Percentiles rank a stretch among this genome's conserved stretches.
phyloP scores from a whole-genome alignment of 2,329 filamentous ascomycete genomes.

The Hansfordia pulvinata region DNA sequence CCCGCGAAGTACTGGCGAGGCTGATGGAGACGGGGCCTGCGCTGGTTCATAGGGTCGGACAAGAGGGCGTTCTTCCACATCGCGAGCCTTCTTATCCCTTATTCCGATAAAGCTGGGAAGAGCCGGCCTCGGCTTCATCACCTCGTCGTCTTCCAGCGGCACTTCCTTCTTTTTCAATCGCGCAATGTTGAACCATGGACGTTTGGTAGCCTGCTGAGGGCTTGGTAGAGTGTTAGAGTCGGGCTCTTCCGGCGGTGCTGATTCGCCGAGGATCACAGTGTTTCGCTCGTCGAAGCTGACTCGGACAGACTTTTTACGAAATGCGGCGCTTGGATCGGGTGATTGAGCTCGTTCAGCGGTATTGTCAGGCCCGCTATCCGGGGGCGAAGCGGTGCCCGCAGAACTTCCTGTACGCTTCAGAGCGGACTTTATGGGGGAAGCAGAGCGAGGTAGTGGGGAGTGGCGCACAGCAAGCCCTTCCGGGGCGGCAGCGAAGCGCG shows the following conservation, averaged over 20 bases:
- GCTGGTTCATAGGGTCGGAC: slow-evolving; percentile 35
- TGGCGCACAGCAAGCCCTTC: slow-evolving; percentile 47
- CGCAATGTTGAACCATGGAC: slow-evolving; percentile 38
- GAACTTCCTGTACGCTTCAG: slow-evolving; percentile 51
- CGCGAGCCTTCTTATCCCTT: slow-evolving; percentile 43
- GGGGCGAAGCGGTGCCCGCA: slow-evolving; percentile 31
- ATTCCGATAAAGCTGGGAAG: slow-evolving; percentile 66
- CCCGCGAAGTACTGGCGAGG: slow-evolving; percentile 13
- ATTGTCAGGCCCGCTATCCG: slow-evolving; percentile 31
- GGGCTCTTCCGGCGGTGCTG: slow-evolving; percentile 20
- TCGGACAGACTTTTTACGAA: slow-evolving; percentile 50
- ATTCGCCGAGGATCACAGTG: slow-evolving; percentile 38
- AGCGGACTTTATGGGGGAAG: slow-evolving; percentile 67
- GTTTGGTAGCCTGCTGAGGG: slow-evolving; percentile 23
- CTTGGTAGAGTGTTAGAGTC: slow-evolving; percentile 25
- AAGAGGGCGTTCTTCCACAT: slow-evolving; percentile 40
- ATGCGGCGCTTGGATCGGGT: slow-evolving; percentile 17
- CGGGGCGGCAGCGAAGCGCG: slow-evolving; percentile 47
- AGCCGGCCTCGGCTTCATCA: slow-evolving; percentile 62
- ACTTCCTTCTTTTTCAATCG: slow-evolving; percentile 36
- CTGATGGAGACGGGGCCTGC: slow-evolving; percentile 12
- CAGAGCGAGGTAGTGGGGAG: slow-evolving; percentile 54
- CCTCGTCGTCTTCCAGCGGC: slow-evolving; percentile 44
- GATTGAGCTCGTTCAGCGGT: slow-evolving; percentile 18
- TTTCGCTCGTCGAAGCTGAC: slow-evolving; percentile 68